phyloP scores from a whole-genome alignment of 2,329 filamentous ascomycete genomes.

The Chrysoporthe cubensis region DNA sequence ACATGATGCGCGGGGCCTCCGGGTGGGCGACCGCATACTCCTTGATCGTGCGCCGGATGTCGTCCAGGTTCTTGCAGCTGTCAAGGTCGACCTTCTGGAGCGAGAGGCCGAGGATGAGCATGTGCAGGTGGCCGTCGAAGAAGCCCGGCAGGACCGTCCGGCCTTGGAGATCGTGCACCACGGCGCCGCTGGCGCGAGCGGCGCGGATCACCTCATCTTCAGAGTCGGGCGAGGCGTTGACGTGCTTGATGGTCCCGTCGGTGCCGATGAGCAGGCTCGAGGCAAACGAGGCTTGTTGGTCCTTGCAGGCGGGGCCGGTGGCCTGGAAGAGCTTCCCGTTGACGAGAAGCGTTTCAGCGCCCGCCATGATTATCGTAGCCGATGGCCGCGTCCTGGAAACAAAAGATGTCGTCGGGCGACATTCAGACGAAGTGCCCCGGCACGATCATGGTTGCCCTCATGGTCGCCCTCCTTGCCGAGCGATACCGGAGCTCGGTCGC shows the following conservation, averaged over 20 bases:
- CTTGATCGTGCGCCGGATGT: constrained; percentile 52
- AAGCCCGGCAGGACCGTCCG: constrained; percentile 56
- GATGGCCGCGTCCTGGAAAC: background rate
- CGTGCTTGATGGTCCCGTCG: constrained; percentile 40
- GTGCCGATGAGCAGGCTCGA: constrained; percentile 42
- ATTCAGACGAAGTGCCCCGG: background rate
- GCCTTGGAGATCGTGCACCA: constrained; percentile 42
- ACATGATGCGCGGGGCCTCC: constrained; percentile 50
- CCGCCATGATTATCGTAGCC: constrained; percentile 9
- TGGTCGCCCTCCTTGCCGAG: background rate
- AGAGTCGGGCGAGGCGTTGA: constrained; percentile 40
- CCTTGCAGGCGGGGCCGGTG: constrained; percentile 32
- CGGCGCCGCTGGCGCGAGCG: constrained; percentile 34
- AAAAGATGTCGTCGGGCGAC: background rate
- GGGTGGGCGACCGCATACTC: constrained; percentile 51
- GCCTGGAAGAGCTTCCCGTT: constrained; percentile 52
- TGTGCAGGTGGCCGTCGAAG: constrained; percentile 62
- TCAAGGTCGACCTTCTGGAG: constrained; percentile 55
- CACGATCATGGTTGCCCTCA: background rate
- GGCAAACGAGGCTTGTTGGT: constrained; percentile 39
- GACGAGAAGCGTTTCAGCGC: constrained; percentile 43
- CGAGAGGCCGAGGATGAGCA: constrained; percentile 58
- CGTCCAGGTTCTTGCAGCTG: constrained; percentile 49
- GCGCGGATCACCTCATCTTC: constrained; percentile 32
- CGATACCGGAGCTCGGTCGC: constrained; percentile 24